Evolutionary conservation across 345 rosid species (phyloP), one percentile per base, ranked within the genome.

Genomic region (Salix koriyanagi): DNA sequence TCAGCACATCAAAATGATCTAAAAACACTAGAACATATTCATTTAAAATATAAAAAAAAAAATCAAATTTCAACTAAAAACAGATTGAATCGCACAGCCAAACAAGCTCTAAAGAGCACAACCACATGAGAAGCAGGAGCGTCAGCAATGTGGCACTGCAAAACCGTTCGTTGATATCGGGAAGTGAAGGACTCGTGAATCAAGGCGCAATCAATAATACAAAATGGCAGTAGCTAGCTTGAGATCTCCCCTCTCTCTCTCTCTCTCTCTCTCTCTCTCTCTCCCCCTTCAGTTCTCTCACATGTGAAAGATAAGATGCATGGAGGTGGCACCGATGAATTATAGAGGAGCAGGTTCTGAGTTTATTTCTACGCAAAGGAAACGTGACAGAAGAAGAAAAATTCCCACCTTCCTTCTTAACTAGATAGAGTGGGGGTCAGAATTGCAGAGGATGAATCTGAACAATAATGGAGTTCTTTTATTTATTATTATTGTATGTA

Each of bases 141-240:
- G 54, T 52, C 16, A 10, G 23, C 13, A 21, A 23, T 14, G 34
- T 26, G 19, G 16, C 34, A 9, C 39, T 32, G 61, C 70, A 52
- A 54, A 46, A 52, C 74, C 3, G 44, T 19, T 50, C 74, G 52
- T 52, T 11, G 37, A 1, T 36, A 42, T 71, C 54, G 74, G 74
- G 74, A 71, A 71, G 28, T 48, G 74, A 32, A 16, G 60, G 16
- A 28, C 73, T 26, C 73, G 70, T 26, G 70, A 28, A 74, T 32
- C 77, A 75, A 34, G 70, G 21, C 6, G 30, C 62, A 10, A 30
- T 71, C 74, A n/a, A 71, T 71, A n/a, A 71, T 71, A 9, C 13
- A 8, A 71, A 28, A 54, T 21, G 58, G 13, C 60, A 6, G 19
- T 5, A 10, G 16, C 37, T 11, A 6, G 60, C 8, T 10, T 25